A percentile compares a stretch with the other conserved stretches of the same genome.
phyloP scores from a whole-genome alignment of 2,329 filamentous ascomycete genomes.

The Penicillium sp. region DNA sequence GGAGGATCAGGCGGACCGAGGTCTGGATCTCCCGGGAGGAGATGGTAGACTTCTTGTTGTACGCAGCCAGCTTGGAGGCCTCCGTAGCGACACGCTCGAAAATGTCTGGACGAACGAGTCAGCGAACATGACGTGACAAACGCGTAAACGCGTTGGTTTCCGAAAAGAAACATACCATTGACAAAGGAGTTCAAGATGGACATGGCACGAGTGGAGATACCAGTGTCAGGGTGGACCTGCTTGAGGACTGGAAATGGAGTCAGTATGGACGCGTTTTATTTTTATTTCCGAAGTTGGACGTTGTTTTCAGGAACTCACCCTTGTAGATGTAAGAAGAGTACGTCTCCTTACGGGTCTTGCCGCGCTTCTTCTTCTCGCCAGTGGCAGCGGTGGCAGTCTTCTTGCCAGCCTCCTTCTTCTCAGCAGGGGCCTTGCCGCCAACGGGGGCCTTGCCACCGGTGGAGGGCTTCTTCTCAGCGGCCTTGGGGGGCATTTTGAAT shows the following conservation, averaged over 20 bases:
- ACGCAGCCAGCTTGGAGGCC: constrained; percentile 96
- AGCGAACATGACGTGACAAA: not conserved
- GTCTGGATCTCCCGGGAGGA: constrained; percentile 99
- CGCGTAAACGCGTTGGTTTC: not conserved
- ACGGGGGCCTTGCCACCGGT: constrained; percentile 85
- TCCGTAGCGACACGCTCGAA: constrained; percentile 99
- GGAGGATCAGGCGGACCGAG: constrained; percentile 93
- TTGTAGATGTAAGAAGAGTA: constrained; percentile 99
- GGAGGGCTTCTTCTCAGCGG: constrained; percentile 94
- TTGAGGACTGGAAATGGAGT: constrained; percentile 66
- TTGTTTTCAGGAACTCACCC: constrained; percentile 53
- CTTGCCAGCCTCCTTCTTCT: constrained; percentile 99
- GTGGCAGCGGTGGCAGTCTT: constrained; percentile 78
- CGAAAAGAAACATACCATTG: constrained; percentile 61
- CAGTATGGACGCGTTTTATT: constrained; percentile 5
- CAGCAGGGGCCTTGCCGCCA: constrained; percentile 65
- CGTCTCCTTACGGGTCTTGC: constrained; percentile 99
- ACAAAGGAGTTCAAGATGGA: constrained; percentile 99
- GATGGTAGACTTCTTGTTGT: constrained; percentile 99
- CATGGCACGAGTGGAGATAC: constrained; percentile 99
- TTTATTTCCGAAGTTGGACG: not conserved
- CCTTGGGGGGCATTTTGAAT: constrained; percentile 89
- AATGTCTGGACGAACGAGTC: constrained; percentile 58
- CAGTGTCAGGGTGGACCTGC: constrained; percentile 99
- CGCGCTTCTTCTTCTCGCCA: constrained; percentile 99